Conservation (phyloP, 208 protist species). For the Crithidia expoeki region DNA sequence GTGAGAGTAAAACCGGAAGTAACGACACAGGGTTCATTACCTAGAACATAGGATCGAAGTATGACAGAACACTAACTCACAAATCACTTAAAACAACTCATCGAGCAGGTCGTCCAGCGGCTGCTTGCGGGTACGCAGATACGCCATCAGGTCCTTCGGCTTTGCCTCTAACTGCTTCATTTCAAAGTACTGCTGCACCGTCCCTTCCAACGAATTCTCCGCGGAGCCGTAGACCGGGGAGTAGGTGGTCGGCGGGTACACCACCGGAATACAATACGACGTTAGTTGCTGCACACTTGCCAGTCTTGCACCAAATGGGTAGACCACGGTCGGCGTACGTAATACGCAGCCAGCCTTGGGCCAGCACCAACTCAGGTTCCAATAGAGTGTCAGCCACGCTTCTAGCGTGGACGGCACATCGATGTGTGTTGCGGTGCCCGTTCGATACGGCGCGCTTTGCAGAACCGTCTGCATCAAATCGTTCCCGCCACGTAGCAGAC, state of each 20-base stretch:
- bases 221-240: conserved; percentile 74
- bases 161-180: conserved; percentile 65
- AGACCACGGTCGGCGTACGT: conserved; percentile 34
- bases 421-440: background rate
- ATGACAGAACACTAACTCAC: background rate
- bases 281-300: conserved; percentile 19
- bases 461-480: conserved; percentile 46
- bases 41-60: too few relatives aligned
- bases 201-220: conserved; percentile 57
- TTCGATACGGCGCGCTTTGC: conserved; percentile 20
- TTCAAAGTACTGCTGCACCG: conserved; percentile 74
- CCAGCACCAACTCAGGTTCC: conserved; percentile 74
- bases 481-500: conserved; percentile 45
- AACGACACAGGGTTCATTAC: too few relatives aligned
- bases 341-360: conserved; percentile 83
- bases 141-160: conserved; percentile 50
- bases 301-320: conserved; percentile 26
- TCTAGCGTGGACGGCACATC: conserved; percentile 38
- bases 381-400: conserved; percentile 54
- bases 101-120: conserved; percentile 71
- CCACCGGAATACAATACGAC: conserved; percentile 77
- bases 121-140: conserved; percentile 64
- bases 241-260: conserved; percentile 51
- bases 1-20: too few relatives aligned
- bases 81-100: conserved; percentile 74